Evolutionary conservation across 495 filamentous ascomycete species (phyloP).

Genomic region (Xylaria bambusicola): DNA sequence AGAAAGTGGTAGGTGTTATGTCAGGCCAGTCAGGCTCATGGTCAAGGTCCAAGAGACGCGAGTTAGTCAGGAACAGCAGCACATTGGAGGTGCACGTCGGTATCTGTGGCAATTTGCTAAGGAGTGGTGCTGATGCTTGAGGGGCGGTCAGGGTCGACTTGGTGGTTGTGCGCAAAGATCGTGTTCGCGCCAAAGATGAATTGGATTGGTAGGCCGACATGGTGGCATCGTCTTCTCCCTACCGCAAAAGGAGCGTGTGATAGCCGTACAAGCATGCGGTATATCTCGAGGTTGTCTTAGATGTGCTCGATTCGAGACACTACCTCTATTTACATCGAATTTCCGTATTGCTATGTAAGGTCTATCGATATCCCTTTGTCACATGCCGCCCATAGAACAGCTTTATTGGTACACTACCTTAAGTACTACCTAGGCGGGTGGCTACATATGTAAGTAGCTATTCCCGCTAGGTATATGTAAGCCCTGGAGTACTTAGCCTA

Average conservation of each 20-base stretch:
- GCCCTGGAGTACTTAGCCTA: too few species aligned
- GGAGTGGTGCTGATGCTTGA: constrained; percentile 17
- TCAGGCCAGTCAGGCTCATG: constrained; percentile 73
- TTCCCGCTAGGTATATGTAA: too few species aligned
- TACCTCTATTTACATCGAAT: constrained; percentile 3
- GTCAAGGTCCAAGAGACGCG: constrained; percentile 78
- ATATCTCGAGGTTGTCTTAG: neutral
- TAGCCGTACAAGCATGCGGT: neutral
- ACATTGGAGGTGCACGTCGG: constrained; percentile 51
- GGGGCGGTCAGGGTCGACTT: constrained; percentile 36
- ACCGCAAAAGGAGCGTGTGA: neutral
- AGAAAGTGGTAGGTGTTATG: constrained; percentile 65
- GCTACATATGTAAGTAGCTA: too few species aligned
- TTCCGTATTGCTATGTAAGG: constrained; percentile 2
- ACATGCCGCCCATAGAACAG: too few species aligned
- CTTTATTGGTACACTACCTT: too few species aligned
- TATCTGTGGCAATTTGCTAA: constrained; percentile 23
- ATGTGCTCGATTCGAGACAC: neutral
- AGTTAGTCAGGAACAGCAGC: constrained; percentile 75
- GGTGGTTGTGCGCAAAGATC: constrained; percentile 28
- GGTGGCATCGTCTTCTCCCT: constrained; percentile 25
- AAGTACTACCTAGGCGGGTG: too few species aligned
- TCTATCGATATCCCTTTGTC: constrained; percentile 5
- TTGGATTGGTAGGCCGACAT: constrained; percentile 33
- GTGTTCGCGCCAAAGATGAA: constrained; percentile 26